Evolutionary conservation across 805 yeast genomes (phyloP), one percentile per base, ranked within the genome.

Genomic region (Ogataea wickerhamii): DNA sequence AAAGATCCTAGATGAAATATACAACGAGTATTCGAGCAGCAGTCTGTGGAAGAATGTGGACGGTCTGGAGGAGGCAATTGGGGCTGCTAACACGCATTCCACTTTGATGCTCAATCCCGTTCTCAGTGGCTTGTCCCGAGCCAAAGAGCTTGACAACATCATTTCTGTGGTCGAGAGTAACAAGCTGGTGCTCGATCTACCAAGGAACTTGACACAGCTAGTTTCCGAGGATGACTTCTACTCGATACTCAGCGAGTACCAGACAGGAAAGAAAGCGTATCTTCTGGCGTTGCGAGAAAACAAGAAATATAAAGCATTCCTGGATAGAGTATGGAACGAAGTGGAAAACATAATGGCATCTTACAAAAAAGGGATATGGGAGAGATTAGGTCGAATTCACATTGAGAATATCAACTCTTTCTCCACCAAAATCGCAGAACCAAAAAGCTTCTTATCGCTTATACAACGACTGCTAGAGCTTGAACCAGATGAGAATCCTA

Each of bases 401-500:
- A 51, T 63, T 25, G 67, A 60, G 30, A 48, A 51, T 22, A 53
- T 61, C 14, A 47, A 43, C 28, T 32, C 49, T 12, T 44, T 46
- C 8, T 43, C 51, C 25, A 49, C 36, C 28, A 46, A 42, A 18
- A 17, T 36, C 17, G 21, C 43, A 3, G 49, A 42, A 5, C 35
- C 49, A 6, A 36, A 41, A 14, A 50, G 54, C 19, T 70, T 73
- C 41, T 49, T 73, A 16, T 63, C 67, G 8, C 52, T 70, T 10
- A 71, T 82, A 18, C 67, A 71, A n/a, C 74, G 73, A 46, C 62
- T 83, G 23, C 57, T 80, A 31, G 86, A 82, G 44, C 61, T 84
- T 23, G 82, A 80, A n/a, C 70, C 74, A 2, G 80, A 76, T 39
- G 56, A 55, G 28, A 81, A 78, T 53, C 91, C 91, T 4, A 74